phyloP scores from a whole-genome alignment of 345 rosid species.

The Moricandia moricandioides region DNA sequence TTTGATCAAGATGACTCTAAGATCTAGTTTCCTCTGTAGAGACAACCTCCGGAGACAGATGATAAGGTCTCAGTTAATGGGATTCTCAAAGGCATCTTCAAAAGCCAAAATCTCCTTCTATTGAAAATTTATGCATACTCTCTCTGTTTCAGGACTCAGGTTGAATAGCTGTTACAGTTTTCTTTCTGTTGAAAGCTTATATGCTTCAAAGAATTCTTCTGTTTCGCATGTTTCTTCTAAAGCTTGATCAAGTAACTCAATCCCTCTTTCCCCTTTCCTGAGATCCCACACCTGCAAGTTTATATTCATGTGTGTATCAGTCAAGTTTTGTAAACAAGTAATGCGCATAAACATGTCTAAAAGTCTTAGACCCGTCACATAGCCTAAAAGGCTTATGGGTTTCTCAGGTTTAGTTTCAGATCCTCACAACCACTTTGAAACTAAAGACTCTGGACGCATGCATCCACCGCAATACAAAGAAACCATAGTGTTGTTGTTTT shows the following conservation, averaged over 20 bases:
- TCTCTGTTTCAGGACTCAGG: background rate
- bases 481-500: too few relatives aligned
- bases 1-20: conserved; percentile 67
- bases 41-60: conserved; percentile 60
- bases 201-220: conserved; percentile 32
- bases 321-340: background rate
- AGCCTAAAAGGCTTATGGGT: conserved; percentile 47
- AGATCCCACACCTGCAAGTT: conserved; percentile 53
- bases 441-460: too few relatives aligned
- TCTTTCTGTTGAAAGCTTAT: background rate
- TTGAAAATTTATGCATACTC: conserved; percentile 4
- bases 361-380: conserved; percentile 43
- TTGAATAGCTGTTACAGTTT: conserved; percentile 6
- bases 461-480: too few relatives aligned
- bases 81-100: conserved; percentile 68
- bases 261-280: conserved; percentile 43
- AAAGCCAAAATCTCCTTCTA: conserved; percentile 62
- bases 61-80: conserved; percentile 67
- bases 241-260: conserved; percentile 43
- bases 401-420: conserved; percentile 24
- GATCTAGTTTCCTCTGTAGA: conserved; percentile 50
- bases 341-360: background rate
- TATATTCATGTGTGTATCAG: background rate
- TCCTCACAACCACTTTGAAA: too few relatives aligned
- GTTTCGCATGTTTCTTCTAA: conserved; percentile 28